Evolutionary conservation across 169 alveolate species (phyloP).

Genomic region (Cryptosporidium tyzzeri): DNA sequence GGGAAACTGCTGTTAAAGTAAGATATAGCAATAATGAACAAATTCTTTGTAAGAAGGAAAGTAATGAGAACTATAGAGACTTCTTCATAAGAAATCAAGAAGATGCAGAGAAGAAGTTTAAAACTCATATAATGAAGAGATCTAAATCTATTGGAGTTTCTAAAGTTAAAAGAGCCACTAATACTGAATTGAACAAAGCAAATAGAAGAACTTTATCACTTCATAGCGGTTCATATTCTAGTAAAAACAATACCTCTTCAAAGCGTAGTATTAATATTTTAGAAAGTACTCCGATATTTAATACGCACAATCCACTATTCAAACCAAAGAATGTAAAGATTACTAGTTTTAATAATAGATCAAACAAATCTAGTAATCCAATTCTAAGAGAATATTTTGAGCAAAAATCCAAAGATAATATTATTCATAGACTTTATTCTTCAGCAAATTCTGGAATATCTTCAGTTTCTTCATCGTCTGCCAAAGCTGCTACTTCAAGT

Average conservation of each 20-base stretch:
- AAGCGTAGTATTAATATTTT: constrained; percentile 16
- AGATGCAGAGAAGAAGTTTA: constrained; percentile 29
- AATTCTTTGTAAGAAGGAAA: neutral
- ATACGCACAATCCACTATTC: neutral
- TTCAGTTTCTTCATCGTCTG: neutral
- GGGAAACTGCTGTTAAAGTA: constrained; percentile 68
- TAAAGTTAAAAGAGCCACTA: neutral
- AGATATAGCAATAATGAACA: constrained; percentile 11
- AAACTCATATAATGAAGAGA: constrained; percentile 12
- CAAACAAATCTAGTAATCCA: constrained; percentile 10
- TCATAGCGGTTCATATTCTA: neutral
- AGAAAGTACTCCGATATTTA: neutral
- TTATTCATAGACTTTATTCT: neutral
- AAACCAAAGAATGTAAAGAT: neutral
- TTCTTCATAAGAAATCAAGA: constrained; percentile 42
- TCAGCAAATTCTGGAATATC: neutral
- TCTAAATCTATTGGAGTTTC: constrained; percentile 10
- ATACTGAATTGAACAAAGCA: neutral
- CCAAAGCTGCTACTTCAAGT: neutral
- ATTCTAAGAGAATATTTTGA: constrained; percentile 23
- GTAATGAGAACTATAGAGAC: constrained; percentile 31
- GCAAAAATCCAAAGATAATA: constrained; percentile 1
- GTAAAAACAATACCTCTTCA: neutral
- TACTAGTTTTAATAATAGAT: neutral
- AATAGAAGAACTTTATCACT: constrained; percentile 12